phyloP scores from a whole-genome alignment of 768 basidiomycete species.

The Suillus variegatus region DNA sequence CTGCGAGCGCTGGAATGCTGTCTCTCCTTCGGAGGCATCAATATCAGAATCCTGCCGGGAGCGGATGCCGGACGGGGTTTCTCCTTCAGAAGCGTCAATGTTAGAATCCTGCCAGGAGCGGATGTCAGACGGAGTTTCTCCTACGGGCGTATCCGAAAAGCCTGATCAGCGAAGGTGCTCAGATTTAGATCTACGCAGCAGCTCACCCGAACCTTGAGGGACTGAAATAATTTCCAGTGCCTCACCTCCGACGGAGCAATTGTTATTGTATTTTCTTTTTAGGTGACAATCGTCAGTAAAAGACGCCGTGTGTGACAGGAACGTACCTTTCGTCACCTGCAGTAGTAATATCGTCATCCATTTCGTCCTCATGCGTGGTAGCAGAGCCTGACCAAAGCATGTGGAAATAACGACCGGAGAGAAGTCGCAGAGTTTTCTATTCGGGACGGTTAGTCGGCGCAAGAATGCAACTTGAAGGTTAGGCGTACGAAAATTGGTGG shows the following conservation, averaged over 20 bases:
- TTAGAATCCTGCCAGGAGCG: too few species aligned
- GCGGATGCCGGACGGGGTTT: too few species aligned
- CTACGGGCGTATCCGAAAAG: not conserved
- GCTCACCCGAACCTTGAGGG: not conserved
- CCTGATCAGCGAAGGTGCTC: not conserved
- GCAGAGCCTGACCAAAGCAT: not conserved
- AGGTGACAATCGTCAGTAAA: not conserved
- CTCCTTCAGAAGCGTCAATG: too few species aligned
- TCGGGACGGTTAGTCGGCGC: not conserved
- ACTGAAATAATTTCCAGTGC: too few species aligned
- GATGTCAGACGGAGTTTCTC: not conserved
- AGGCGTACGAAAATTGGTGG: not conserved
- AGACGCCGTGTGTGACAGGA: not conserved
- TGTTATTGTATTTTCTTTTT: not conserved
- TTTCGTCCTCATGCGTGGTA: not conserved
- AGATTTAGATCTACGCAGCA: not conserved
- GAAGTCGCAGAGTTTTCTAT: not conserved
- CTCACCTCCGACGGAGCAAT: not conserved
- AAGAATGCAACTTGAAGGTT: too few species aligned
- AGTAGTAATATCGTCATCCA: not conserved
- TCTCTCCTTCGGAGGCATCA: not conserved
- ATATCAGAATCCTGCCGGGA: not conserved
- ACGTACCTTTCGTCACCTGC: not conserved
- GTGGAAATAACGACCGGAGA: constrained; percentile 1
- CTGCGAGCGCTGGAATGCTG: not conserved